Evolutionary conservation across 2,329 filamentous ascomycete species (phyloP), one percentile per base, ranked within the genome.

Genomic region (Elsinoe australis): DNA sequence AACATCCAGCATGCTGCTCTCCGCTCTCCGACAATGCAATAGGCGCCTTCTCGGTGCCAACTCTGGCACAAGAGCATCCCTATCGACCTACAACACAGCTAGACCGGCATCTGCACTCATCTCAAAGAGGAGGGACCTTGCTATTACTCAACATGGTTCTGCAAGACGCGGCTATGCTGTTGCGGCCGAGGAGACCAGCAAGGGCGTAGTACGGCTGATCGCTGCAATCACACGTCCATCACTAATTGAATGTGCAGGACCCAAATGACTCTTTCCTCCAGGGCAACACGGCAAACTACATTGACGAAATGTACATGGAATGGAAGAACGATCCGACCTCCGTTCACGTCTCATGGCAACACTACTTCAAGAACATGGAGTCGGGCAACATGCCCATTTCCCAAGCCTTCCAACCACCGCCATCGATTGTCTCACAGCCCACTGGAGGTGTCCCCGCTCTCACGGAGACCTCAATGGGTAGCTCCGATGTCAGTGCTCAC

Each of bases 311-410:
- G 92, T 98, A 98, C 71, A 75, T 95, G 73, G 82, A 89, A 66
- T 98, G 92, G 92, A 95, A 90, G 71, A 76, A 85, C 55, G 88
- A 98, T 61, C 89, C 92, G 46, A 78, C 81, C 61, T 95, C 87
- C 64, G 92, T 98, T 51, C 92, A 98, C 70, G 78, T 95, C 61
- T 98, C 92, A 67, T 98, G 92, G 92, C 90, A 95, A 73, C 83
- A 94, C 65, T 98, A 98, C 78, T 98, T 98, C 79, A 87, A 83
- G 73, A 98, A 98, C 73, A 95, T 98, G 85, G 92, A 98, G 75
- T 85, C 81, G 57, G 92, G 92, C 67, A 86, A 92, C 63, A 96
- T 98, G 87, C 90, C 90, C 64, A 87, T 94, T 65, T 92, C 90
- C 54, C 86, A 94, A 71, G 92, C 92, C 58, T 98, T 98, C 75